These are phyloP conservation scores for Verticillium zaregamsianum DNA, from an alignment of 2,329 filamentous ascomycete species.

Conservation along the genomic window DNA sequence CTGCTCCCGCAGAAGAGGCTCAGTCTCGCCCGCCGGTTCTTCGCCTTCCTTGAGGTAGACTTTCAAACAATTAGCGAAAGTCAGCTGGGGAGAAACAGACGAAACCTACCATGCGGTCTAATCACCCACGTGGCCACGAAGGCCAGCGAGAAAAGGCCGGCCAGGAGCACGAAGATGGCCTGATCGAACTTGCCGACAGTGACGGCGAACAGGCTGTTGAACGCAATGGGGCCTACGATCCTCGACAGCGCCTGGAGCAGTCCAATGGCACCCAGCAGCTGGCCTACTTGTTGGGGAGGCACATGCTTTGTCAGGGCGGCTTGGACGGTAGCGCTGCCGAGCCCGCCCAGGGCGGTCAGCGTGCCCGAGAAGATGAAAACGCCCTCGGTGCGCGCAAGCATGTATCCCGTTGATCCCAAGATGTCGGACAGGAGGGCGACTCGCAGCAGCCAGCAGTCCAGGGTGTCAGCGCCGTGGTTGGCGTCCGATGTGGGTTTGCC, in stretches of 20 bases:
- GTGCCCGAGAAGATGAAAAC: constrained; percentile 71
- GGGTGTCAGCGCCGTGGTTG: constrained; percentile 66
- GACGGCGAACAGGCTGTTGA: constrained; percentile 79
- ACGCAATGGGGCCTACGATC: constrained; percentile 74
- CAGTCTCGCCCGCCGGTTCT: background rate
- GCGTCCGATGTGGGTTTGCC: constrained; percentile 35
- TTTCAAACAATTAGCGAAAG: background rate
- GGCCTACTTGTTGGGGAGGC: constrained; percentile 73
- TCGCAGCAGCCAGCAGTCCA: constrained; percentile 77
- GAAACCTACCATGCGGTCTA: constrained; percentile 64
- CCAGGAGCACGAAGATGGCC: constrained; percentile 75
- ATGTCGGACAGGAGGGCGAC: constrained; percentile 72
- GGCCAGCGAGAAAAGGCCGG: constrained; percentile 60
- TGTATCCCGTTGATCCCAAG: constrained; percentile 71
- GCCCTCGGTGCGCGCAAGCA: constrained; percentile 55
- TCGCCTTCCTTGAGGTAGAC: constrained; percentile 11
- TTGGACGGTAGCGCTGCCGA: constrained; percentile 81
- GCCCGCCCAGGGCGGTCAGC: constrained; percentile 72
- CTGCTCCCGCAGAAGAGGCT: background rate
- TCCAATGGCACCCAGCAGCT: constrained; percentile 84
- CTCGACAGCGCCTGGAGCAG: constrained; percentile 78
- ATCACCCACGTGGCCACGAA: constrained; percentile 68
- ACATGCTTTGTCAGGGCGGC: constrained; percentile 88
- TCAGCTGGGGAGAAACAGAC: too few relatives aligned
- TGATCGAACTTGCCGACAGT: constrained; percentile 78